These are phyloP conservation scores for Lathyrus oleraceus DNA, from an alignment of 306 rosid genomes.

Conservation along the genomic window DNA sequence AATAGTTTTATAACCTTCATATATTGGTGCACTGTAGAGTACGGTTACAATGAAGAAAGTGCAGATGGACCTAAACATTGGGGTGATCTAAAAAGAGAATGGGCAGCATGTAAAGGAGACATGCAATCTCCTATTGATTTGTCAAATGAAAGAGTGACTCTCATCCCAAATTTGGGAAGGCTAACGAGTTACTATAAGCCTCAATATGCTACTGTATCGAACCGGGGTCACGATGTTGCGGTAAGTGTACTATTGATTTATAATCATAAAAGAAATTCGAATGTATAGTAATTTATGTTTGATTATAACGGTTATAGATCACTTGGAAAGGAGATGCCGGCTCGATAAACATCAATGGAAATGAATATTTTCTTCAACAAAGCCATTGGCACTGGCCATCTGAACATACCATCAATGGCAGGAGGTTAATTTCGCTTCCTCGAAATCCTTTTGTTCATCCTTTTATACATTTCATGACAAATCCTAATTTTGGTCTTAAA, in stretches of 20 bases:
- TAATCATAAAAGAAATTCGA: too few species aligned
- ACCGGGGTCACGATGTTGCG: constrained; percentile 60
- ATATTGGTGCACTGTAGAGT: constrained; percentile 40
- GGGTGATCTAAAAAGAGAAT: constrained; percentile 55
- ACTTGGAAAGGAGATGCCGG: constrained; percentile 57
- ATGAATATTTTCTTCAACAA: constrained; percentile 50
- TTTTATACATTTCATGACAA: too few species aligned
- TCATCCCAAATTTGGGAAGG: constrained; percentile 32
- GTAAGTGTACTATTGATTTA: constrained; percentile 28
- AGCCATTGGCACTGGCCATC: constrained; percentile 81
- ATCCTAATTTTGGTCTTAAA: background rate
- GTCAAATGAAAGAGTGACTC: constrained; percentile 26
- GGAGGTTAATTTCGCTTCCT: constrained; percentile 35
- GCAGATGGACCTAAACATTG: constrained; percentile 54
- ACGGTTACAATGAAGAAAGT: constrained; percentile 45
- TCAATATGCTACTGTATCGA: constrained; percentile 45
- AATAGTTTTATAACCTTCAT: background rate
- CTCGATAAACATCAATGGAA: constrained; percentile 49
- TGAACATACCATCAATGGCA: constrained; percentile 68
- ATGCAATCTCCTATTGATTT: constrained; percentile 71
- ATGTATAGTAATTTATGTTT: too few species aligned
- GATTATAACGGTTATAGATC: constrained; percentile 37
- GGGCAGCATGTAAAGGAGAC: constrained; percentile 59
- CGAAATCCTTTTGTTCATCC: too few species aligned
- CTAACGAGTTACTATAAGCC: constrained; percentile 43